Percentiles rank a stretch among this genome's conserved stretches.
These are phyloP conservation scores for Pelargonium australe DNA, from an alignment of 441 rosid genomes.

Conservation along the genomic window DNA sequence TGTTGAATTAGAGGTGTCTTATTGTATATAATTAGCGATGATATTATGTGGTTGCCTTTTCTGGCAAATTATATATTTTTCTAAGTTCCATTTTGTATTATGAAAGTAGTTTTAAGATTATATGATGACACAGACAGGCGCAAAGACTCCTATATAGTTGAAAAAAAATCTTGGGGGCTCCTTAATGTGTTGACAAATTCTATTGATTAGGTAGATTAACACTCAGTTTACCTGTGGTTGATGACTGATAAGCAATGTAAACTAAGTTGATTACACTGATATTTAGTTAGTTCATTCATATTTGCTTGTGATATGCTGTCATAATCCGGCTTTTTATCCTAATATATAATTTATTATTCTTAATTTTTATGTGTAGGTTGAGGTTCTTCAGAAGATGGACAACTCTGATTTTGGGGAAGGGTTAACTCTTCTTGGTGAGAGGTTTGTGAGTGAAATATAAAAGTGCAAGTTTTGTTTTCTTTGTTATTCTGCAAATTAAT, in stretches of 20 bases:
- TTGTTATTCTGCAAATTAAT: conserved; percentile 7
- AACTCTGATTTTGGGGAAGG: conserved; percentile 78
- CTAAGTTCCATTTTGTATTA: too few species aligned
- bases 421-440: conserved; percentile 75
- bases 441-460: conserved; percentile 32
- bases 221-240: conserved; percentile 2
- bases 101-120: too few species aligned
- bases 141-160: too few species aligned
- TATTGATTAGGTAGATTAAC: background rate
- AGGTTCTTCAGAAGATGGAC: conserved; percentile 51
- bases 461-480: conserved; percentile 11
- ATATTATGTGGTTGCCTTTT: too few species aligned
- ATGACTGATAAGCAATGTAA: too few species aligned
- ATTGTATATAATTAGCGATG: too few species aligned
- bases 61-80: too few species aligned
- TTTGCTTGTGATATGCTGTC: conserved; percentile 7
- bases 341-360: background rate
- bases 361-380: conserved; percentile 40
- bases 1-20: too few species aligned
- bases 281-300: background rate
- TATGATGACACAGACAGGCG: too few species aligned
- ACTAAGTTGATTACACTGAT: too few species aligned
- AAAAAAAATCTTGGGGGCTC: background rate
- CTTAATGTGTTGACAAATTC: background rate
- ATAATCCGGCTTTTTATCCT: background rate